A percentile compares a stretch with the other conserved stretches of the same genome.
Evolutionary conservation across 2,329 filamentous ascomycete genomes (phyloP).

Genomic region (Alternaria conjuncta): DNA sequence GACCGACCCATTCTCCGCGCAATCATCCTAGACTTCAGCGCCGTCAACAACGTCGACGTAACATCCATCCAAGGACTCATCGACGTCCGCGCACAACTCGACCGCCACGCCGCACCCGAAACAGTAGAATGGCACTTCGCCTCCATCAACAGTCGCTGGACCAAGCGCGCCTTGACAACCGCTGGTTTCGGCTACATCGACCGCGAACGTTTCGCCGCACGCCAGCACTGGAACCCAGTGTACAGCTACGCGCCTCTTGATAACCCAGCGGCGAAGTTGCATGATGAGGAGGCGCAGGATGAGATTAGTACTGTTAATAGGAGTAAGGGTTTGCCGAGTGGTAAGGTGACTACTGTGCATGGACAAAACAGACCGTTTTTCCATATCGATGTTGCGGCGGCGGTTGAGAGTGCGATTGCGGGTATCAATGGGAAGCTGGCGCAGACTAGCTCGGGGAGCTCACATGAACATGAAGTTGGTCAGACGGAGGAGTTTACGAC

Average conservation of each 20-base stretch:
- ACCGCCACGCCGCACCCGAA: conserved; percentile 80
- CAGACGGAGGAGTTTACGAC: conserved; percentile 17
- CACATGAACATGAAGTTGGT: conserved; percentile 14
- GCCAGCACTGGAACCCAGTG: conserved; percentile 82
- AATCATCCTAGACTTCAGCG: conserved; percentile 91
- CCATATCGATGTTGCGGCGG: conserved; percentile 89
- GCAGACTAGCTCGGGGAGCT: conserved; percentile 25
- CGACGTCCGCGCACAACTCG: conserved; percentile 92
- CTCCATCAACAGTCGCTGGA: conserved; percentile 93
- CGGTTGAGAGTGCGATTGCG: conserved; percentile 83
- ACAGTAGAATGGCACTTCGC: conserved; percentile 94
- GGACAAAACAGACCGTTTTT: conserved; percentile 91
- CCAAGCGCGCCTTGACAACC: conserved; percentile 82
- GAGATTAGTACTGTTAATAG: conserved; percentile 22
- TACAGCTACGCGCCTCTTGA: conserved; percentile 91
- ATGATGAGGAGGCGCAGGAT: conserved; percentile 49
- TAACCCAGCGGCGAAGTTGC: conserved; percentile 68
- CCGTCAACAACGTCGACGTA: conserved; percentile 92
- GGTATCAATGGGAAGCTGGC: conserved; percentile 65
- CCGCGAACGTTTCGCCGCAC: conserved; percentile 55
- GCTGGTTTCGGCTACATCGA: conserved; percentile 83
- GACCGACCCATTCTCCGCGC: conserved; percentile 76
- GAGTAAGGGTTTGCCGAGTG: conserved; percentile 23
- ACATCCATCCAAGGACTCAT: conserved; percentile 92
- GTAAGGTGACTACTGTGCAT: conserved; percentile 71